phyloP scores from a whole-genome alignment of 2,329 filamentous ascomycete species.

The Ambrosiella xylebori region DNA sequence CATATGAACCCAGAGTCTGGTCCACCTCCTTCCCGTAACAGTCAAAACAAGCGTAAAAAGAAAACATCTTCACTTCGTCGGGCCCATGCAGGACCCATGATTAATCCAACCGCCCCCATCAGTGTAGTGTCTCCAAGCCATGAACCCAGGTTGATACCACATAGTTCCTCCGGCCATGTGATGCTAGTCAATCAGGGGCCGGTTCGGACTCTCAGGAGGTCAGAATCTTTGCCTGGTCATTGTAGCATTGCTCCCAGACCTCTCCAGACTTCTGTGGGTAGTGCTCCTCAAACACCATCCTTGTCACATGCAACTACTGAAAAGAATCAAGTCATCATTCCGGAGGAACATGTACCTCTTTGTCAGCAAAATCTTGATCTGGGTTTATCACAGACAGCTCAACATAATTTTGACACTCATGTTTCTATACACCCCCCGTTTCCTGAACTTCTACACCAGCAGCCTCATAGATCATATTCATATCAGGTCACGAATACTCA shows the following conservation, averaged over 20 bases:
- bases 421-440: too few relatives aligned
- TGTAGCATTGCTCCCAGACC: conserved; percentile 15
- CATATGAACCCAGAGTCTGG: conserved; percentile 7
- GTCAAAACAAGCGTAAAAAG: conserved; percentile 3
- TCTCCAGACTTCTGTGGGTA: background rate
- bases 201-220: background rate
- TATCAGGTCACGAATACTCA: background rate
- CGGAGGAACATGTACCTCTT: background rate
- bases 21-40: conserved; percentile 1
- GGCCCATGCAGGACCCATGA: background rate
- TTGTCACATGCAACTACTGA: background rate
- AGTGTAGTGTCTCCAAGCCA: background rate
- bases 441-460: background rate
- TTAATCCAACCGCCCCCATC: background rate
- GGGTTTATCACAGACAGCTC: conserved; percentile 14
- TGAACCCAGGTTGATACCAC: background rate
- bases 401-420: conserved; percentile 8
- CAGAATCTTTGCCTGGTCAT: background rate
- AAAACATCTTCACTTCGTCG: background rate
- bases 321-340: background rate
- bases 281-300: conserved; percentile 9
- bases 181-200: conserved; percentile 18
- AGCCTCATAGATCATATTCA: background rate
- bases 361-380: conserved; percentile 16
- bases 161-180: background rate